Conservation (phyloP, 148 eudicot species). For the Talinum fruticosum region DNA sequence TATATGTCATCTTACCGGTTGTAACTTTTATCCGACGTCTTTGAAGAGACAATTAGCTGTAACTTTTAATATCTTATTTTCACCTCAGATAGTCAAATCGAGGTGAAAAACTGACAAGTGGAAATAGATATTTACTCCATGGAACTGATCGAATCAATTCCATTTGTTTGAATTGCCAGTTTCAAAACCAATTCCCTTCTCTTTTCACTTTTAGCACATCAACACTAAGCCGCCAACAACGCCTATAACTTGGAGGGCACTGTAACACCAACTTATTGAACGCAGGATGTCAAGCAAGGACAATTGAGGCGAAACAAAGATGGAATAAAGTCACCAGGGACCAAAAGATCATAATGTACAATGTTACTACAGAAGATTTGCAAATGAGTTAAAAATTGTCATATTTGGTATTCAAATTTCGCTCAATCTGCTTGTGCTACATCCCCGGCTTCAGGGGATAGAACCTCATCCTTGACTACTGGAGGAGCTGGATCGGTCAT, state of each 20-base stretch:
- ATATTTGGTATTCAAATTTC: constrained; percentile 4
- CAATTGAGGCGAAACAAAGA: background rate
- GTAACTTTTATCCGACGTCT: too few species aligned
- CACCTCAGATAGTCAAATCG: too few species aligned
- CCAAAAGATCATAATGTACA: constrained; percentile 15
- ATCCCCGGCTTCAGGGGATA: constrained; percentile 23
- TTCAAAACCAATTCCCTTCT: too few species aligned
- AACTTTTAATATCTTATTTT: too few species aligned
- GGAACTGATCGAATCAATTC: too few species aligned
- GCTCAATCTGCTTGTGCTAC: constrained; percentile 21
- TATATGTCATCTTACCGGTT: too few species aligned
- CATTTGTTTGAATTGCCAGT: too few species aligned
- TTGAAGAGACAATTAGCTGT: too few species aligned
- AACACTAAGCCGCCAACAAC: background rate
- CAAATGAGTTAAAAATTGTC: background rate
- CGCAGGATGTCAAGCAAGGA: background rate
- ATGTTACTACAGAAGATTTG: background rate
- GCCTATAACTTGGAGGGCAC: background rate
- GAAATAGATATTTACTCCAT: too few species aligned
- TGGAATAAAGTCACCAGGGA: background rate
- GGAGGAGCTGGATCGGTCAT: constrained; percentile 29
- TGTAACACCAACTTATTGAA: background rate
- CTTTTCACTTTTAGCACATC: too few species aligned
- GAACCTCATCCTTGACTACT: constrained; percentile 35
- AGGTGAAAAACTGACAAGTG: too few species aligned